Conservation (phyloP, 2,329 filamentous ascomycete species). For the Aspergillus pseudoglaucus region DNA sequence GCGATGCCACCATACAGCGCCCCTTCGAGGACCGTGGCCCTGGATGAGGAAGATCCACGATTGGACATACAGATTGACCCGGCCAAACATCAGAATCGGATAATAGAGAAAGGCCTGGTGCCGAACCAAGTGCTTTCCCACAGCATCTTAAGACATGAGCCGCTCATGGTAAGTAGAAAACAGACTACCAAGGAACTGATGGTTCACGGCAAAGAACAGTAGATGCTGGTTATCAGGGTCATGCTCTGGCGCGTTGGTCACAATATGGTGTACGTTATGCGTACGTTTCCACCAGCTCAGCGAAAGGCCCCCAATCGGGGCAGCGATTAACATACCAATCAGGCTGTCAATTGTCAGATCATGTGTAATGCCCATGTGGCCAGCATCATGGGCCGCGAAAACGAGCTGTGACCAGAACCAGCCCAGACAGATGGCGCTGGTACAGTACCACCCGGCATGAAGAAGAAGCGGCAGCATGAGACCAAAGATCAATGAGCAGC, state of each 20-base stretch:
- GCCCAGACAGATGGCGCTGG: conserved; percentile 68
- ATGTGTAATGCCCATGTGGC: conserved; percentile 94
- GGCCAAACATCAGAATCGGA: conserved; percentile 67
- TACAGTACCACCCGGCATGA: conserved; percentile 55
- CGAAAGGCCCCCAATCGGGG: conserved; percentile 79
- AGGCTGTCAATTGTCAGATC: conserved; percentile 70
- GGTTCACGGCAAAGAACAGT: conserved; percentile 80
- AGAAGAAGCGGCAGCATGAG: conserved; percentile 43
- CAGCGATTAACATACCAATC: conserved; percentile 82
- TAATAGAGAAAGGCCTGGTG: conserved; percentile 78
- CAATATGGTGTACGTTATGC: conserved; percentile 93
- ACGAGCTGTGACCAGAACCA: conserved; percentile 87
- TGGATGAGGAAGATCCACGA: conserved; percentile 69
- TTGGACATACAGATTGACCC: conserved; percentile 81
- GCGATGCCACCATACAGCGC: conserved; percentile 72
- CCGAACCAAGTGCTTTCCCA: conserved; percentile 60
- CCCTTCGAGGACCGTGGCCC: conserved; percentile 63
- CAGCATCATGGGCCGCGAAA: conserved; percentile 86
- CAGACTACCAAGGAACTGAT: conserved; percentile 67
- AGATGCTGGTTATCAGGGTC: conserved; percentile 90
- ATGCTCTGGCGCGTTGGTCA: conserved; percentile 89
- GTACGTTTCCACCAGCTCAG: conserved; percentile 94
- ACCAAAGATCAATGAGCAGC: conserved; percentile 62
- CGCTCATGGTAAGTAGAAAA: conserved; percentile 75
- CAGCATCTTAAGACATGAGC: conserved; percentile 66